A percentile compares a stretch with the other conserved stretches of the same genome.
These are phyloP conservation scores for Fusarium sp. DNA, from an alignment of 2,329 filamentous ascomycete species.

Conservation along the genomic window DNA sequence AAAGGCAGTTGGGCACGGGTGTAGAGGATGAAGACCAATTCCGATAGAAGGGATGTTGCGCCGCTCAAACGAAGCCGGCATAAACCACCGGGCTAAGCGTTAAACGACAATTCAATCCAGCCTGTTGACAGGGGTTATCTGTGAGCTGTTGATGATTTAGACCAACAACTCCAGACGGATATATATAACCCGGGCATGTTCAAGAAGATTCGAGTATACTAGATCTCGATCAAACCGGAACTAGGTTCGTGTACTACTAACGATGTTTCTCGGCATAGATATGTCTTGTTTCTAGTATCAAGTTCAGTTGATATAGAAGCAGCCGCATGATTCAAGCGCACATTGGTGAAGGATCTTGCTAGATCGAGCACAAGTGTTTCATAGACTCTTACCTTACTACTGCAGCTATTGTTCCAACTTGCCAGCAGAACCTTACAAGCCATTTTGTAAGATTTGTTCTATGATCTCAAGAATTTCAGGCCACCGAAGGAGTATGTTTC, in stretches of 20 bases:
- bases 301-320: not conserved
- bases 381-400: not conserved
- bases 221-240: not conserved
- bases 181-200: not conserved
- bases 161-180: not conserved
- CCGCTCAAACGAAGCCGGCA: not conserved
- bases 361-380: not conserved
- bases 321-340: not conserved
- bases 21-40: constrained; percentile 30
- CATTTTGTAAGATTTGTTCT: not conserved
- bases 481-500: no score
- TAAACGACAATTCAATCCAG: not conserved
- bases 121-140: not conserved
- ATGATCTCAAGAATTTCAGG: not conserved
- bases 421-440: not conserved
- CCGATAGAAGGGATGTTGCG: not conserved
- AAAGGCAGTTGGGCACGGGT: constrained; percentile 12
- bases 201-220: not conserved
- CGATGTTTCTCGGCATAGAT: not conserved
- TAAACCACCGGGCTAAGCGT: not conserved
- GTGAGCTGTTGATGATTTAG: not conserved
- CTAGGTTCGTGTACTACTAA: not conserved
- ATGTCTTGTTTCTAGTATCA: not conserved
- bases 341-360: not conserved
- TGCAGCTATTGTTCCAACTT: not conserved